phyloP scores from a whole-genome alignment of 805 yeast species.

The Candida tallmaniae region DNA sequence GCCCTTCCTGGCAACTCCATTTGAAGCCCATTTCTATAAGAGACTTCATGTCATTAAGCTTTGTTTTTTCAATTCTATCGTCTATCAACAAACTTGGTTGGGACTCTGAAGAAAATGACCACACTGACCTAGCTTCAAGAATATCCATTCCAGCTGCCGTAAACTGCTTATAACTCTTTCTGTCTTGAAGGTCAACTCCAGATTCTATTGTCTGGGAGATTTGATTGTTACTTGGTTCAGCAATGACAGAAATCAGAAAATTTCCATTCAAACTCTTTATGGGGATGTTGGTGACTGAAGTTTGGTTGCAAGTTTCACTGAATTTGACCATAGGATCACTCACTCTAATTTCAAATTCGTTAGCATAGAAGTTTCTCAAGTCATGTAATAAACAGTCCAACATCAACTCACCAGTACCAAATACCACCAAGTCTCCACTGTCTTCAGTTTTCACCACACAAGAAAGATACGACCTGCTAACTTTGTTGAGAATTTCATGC shows the following conservation, averaged over 20 bases:
- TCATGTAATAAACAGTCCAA: conserved; percentile 82
- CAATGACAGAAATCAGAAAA: conserved; percentile 60
- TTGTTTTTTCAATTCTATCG: conserved; percentile 54
- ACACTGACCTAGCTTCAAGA: conserved; percentile 72
- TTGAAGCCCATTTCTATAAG: conserved; percentile 72
- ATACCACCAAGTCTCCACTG: conserved; percentile 77
- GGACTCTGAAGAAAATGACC: conserved; percentile 58
- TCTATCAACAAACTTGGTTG: conserved; percentile 56
- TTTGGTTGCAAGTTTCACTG: conserved; percentile 67
- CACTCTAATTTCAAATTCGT: conserved; percentile 65
- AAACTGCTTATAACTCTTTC: conserved; percentile 50
- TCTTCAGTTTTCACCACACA: conserved; percentile 72
- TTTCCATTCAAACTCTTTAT: conserved; percentile 52
- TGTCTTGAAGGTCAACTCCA: conserved; percentile 29
- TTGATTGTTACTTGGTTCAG: conserved; percentile 66
- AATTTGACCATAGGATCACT: conserved; percentile 82
- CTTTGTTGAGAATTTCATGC: conserved; percentile 60
- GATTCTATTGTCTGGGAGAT: neutral
- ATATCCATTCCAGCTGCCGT: conserved; percentile 74
- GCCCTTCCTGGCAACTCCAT: conserved; percentile 85
- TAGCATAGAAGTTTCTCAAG: conserved; percentile 55
- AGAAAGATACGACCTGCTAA: conserved; percentile 63
- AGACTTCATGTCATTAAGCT: conserved; percentile 42
- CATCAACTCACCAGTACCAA: conserved; percentile 85
- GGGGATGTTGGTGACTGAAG: conserved; percentile 65